Evolutionary conservation across 177 flowering plant species (phyloP).

Genomic region (Vitis hybrid): DNA sequence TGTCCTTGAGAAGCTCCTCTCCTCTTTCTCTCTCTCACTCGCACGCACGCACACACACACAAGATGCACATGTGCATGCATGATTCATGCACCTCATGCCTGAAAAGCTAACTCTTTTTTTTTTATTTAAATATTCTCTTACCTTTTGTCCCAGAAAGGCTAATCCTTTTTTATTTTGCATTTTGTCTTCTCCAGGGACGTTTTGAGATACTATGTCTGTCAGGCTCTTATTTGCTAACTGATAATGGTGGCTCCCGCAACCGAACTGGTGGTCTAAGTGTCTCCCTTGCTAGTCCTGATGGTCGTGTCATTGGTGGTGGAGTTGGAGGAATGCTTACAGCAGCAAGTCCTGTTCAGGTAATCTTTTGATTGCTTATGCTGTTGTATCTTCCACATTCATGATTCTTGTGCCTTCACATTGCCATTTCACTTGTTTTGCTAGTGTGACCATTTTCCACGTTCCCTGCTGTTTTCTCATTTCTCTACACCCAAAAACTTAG

Average conservation of each 20-base stretch:
- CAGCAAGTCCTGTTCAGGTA: conserved; percentile 58
- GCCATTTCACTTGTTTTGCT: neutral
- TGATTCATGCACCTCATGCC: too few species aligned
- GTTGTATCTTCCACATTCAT: neutral
- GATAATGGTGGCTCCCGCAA: conserved; percentile 34
- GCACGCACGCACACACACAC: too few species aligned
- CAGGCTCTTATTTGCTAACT: conserved; percentile 41
- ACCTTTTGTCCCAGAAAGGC: neutral
- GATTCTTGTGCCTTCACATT: neutral
- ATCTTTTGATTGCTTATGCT: neutral
- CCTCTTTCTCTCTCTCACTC: too few species aligned
- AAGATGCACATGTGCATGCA: too few species aligned
- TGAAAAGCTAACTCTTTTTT: too few species aligned
- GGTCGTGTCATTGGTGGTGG: conserved; percentile 62
- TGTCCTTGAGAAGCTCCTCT: too few species aligned
- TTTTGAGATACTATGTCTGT: conserved; percentile 50
- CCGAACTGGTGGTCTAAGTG: conserved; percentile 47
- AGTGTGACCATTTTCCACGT: neutral
- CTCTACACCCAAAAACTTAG: too few species aligned
- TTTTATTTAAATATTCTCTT: neutral
- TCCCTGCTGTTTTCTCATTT: too few species aligned
- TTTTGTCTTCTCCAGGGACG: conserved; percentile 38
- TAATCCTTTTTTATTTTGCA: neutral
- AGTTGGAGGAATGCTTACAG: conserved; percentile 48
- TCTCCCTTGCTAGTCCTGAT: conserved; percentile 54